Percentiles rank a stretch among this genome's conserved stretches.
These are phyloP conservation scores for Debaryomyces singareniensis DNA, from an alignment of 1,139 yeast genomes.

Conservation along the genomic window DNA sequence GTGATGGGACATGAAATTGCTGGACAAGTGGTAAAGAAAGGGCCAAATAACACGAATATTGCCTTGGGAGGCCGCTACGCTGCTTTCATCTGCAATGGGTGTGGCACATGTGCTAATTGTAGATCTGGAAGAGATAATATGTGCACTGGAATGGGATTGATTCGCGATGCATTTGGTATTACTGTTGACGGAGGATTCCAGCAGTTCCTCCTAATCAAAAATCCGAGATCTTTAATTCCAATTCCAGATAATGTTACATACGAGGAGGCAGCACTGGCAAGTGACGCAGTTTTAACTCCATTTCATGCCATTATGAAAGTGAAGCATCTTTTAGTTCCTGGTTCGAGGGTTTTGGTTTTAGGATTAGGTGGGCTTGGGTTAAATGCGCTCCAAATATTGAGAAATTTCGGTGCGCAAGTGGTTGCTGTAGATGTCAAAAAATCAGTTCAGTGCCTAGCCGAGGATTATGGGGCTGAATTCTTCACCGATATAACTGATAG, in stretches of 20 bases:
- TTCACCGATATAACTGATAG: conserved; percentile 24
- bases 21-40: conserved; percentile 39
- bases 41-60: conserved; percentile 21
- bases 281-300: conserved; percentile 47
- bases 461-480: conserved; percentile 39
- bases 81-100: conserved; percentile 29
- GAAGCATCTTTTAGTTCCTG: conserved; percentile 23
- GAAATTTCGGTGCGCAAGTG: conserved; percentile 32
- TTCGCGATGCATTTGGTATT: conserved; percentile 30
- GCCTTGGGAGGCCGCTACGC: conserved; percentile 32
- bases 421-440: conserved; percentile 36
- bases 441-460: conserved; percentile 23
- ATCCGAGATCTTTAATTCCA: conserved; percentile 30
- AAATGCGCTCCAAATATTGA: conserved; percentile 42
- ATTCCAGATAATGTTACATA: conserved; percentile 43
- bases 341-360: conserved; percentile 34
- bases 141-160: conserved; percentile 16
- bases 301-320: conserved; percentile 44
- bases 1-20: conserved; percentile 57
- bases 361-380: conserved; percentile 50
- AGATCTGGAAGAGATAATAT: conserved; percentile 37
- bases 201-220: conserved; percentile 33
- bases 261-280: conserved; percentile 44
- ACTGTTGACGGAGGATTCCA: conserved; percentile 47
- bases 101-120: conserved; percentile 41